These are phyloP conservation scores for Anthostomella pinea DNA, from an alignment of 2,329 filamentous ascomycete species.

Conservation along the genomic window DNA sequence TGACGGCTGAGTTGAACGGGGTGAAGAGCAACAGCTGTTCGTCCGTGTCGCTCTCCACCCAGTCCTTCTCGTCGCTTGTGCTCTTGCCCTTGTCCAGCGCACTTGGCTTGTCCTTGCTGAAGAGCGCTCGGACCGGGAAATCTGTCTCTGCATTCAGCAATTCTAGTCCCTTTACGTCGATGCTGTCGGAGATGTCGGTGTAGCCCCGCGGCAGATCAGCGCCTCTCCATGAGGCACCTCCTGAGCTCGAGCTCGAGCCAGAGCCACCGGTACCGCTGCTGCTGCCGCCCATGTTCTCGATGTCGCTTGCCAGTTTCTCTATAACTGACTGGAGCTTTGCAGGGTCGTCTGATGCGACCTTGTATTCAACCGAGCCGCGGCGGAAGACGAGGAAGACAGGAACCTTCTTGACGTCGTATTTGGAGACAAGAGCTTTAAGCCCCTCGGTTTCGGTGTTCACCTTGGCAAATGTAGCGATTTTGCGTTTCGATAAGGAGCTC, in stretches of 20 bases:
- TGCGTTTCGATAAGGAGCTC: conserved; percentile 64
- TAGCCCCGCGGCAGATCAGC: conserved; percentile 77
- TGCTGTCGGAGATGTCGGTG: conserved; percentile 74
- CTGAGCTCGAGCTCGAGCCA: conserved; percentile 41
- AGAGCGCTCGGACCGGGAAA: conserved; percentile 67
- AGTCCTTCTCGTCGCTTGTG: conserved; percentile 81
- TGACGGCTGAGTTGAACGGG: conserved; percentile 83
- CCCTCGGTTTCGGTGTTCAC: conserved; percentile 75
- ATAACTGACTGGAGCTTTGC: conserved; percentile 68
- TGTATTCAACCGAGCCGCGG: conserved; percentile 63
- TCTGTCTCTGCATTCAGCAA: conserved; percentile 83
- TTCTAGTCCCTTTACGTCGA: conserved; percentile 78
- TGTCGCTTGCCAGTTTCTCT: conserved; percentile 67
- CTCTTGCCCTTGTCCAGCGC: conserved; percentile 86
- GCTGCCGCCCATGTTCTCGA: conserved; percentile 52
- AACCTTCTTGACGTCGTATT: conserved; percentile 72
- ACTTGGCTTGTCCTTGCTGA: conserved; percentile 61
- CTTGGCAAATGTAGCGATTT: conserved; percentile 79
- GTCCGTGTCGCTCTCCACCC: conserved; percentile 94
- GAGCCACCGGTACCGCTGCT: conserved; percentile 38
- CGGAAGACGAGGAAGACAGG: conserved; percentile 93
- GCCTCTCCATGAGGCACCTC: conserved; percentile 64
- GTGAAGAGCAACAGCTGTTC: conserved; percentile 93
- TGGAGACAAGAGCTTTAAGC: conserved; percentile 62
- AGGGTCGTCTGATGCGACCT: conserved; percentile 72